Evolutionary conservation across 2,329 filamentous ascomycete species (phyloP), one percentile per base, ranked within the genome.

Genomic region (Apiospora marii): DNA sequence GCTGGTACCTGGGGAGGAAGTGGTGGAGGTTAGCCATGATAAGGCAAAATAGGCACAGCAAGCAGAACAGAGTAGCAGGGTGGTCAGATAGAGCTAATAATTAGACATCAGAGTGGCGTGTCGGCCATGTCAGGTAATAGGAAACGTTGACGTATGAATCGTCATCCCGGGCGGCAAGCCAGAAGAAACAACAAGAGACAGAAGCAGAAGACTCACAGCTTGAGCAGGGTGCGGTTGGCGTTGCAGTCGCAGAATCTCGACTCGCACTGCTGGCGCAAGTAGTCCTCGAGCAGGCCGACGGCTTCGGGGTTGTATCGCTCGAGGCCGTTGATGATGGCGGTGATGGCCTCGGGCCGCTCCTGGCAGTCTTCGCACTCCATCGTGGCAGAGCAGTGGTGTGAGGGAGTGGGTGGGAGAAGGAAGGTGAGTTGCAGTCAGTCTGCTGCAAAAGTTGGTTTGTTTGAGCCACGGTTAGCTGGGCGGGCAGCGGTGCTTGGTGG

Each of bases 241-340:
- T 98, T 98, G 88, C 93, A 94, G 85, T 99, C 96, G 85, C 94
- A 95, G 79, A 93, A 95, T 86, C 95, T 93, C 84, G 93, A 92
- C 85, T 98, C 96, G 88, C 96, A 99, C 87, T 99, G 96, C 84
- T 95, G 92, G 81, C 90, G 89, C 75, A 99, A 92, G 85, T 99
- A 99, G 83, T 94, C 93, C 89, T 99, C 96, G 84, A 99, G 96
- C 77, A 94, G 89, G 75, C 91, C 90, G 69, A 97, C 97, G 70
- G 96, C 98, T 87, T 99, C 96, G 58, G 96, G 96, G 85, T 99
- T 99, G 88, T 99, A 99, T 81, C 96, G 91, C 85, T 99, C 96
- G 76, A 99, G 94, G 79, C 96, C 96, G 86, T 96, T 98, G 82
- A 99, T 94, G 81, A 99, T 98, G 84, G 87, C 89, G 82, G 94